Percentiles rank a stretch among this genome's conserved stretches.
Conservation (phyloP, 495 filamentous ascomycete species). For the Neurospora hispaniola region DNA sequence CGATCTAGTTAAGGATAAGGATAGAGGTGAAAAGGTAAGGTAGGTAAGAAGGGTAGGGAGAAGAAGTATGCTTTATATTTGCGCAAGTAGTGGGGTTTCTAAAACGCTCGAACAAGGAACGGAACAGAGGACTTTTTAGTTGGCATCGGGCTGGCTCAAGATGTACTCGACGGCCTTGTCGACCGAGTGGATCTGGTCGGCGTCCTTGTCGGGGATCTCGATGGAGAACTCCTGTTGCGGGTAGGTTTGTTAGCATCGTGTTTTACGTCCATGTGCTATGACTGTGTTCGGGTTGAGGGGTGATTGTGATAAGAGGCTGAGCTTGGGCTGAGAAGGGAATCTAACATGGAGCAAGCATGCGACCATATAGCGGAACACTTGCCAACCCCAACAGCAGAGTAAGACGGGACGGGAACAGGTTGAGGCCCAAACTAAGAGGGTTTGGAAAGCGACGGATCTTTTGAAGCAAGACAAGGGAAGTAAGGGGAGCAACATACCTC, state of each 20-base stretch:
- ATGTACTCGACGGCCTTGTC: constrained; percentile 96
- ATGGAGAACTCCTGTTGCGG: constrained; percentile 91
- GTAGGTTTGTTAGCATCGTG: constrained; percentile 6
- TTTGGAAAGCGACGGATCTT: not conserved
- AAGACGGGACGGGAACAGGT: not conserved
- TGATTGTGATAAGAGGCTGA: no score
- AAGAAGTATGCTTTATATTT: not conserved
- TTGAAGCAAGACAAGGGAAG: not conserved
- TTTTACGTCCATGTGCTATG: not conserved
- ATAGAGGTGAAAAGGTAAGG: not conserved
- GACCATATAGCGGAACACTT: not conserved
- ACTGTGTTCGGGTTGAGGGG: not conserved
- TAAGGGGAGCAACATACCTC: constrained; percentile 53
- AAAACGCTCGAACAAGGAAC: not conserved
- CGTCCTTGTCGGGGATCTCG: constrained; percentile 99
- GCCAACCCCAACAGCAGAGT: not conserved
- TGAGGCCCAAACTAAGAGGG: not conserved
- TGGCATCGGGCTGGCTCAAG: constrained; percentile 79
- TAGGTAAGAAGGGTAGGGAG: not conserved
- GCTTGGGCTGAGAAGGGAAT: no score
- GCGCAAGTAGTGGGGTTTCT: not conserved
- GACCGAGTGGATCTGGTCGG: constrained; percentile 92
- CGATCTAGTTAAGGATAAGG: not conserved
- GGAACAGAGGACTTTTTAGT: constrained; percentile 19
- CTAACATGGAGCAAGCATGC: not conserved